Evolutionary conservation across 352 stramenopile species (phyloP), one percentile per base, ranked within the genome.

Genomic region (Globisporangium nunn): DNA sequence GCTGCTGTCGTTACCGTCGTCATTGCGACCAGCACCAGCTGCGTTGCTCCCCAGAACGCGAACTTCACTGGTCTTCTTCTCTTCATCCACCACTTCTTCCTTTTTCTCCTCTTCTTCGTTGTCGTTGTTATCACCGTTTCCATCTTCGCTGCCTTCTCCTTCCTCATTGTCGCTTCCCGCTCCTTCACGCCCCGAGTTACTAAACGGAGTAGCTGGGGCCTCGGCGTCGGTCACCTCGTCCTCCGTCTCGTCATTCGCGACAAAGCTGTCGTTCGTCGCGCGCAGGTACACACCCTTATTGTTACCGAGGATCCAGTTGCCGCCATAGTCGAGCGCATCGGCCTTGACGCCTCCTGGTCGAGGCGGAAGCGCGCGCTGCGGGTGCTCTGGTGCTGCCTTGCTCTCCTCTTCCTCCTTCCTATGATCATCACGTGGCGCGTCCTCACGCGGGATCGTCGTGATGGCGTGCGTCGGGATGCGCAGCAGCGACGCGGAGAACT

Each of bases 261-360:
- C 64, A n/a, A 91, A 59, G 47, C 77, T 88, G 50, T 85, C 79
- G 50, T 82, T 79, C 7, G 78, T 91, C 14, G 82, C 74, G n/a
- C 71, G 69, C 44, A 91, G 50, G 47, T 91, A 91, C 45, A 89
- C 69, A 4, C 81, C 81, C 50, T 90, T 91, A 37, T 90, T 67
- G 17, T 75, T 75, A n/a, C 84, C 84, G 35, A 94, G 57, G 47
- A 94, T 89, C 84, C 84, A 94, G 48, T 82, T 86, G 23, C 78
- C 77, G 0, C 81, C 84, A 56, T 77, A 91, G n/a, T 73, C 63
- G 29, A 59, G 35, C 39, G 55, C 43, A 8, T 52, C 39, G 4
- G 45, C 28, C 14, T 17, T 43, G 3, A 28, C 30, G 11, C 15
- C 15, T 30, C 18, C 15, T 17, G n/a, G 35, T 2, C 29, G 30